A percentile compares a stretch with the other conserved stretches of the same genome.
These are phyloP conservation scores for Leishmania braziliensis DNA, from an alignment of 208 protist genomes.

Conservation along the genomic window DNA sequence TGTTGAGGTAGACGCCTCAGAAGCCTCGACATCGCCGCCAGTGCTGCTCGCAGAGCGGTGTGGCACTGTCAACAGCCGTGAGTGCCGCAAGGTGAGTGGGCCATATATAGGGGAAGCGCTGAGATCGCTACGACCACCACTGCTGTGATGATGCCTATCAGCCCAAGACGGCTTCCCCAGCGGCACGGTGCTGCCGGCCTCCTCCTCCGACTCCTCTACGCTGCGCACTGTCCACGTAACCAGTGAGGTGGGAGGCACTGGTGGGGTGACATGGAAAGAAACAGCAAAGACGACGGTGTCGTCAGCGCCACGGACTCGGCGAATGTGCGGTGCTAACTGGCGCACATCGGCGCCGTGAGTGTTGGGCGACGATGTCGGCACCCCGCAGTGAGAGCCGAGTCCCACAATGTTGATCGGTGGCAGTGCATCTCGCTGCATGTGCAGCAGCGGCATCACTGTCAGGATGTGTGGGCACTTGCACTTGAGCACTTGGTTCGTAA, in stretches of 20 bases:
- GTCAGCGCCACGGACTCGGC: slow-evolving; percentile 16
- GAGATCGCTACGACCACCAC: background rate
- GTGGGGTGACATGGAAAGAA: slow-evolving; percentile 54
- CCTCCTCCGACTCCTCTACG: background rate
- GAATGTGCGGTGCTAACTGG: slow-evolving; percentile 4
- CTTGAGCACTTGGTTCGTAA: slow-evolving; percentile 79
- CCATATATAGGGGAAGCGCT: background rate
- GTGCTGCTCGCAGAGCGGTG: background rate
- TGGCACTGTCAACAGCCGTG: slow-evolving; percentile 25
- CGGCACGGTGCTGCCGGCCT: background rate
- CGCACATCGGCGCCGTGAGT: background rate
- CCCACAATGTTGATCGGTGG: slow-evolving; percentile 63
- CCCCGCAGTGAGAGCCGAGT: slow-evolving; percentile 71
- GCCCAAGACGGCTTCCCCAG: background rate
- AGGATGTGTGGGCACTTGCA: slow-evolving; percentile 92
- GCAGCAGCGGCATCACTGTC: slow-evolving; percentile 79
- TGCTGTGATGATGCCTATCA: background rate
- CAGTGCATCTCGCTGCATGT: slow-evolving; percentile 52
- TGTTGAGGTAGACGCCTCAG: background rate
- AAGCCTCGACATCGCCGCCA: background rate
- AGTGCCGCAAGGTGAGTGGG: slow-evolving; percentile 35
- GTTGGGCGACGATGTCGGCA: slow-evolving; percentile 11
- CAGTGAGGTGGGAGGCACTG: slow-evolving; percentile 54
- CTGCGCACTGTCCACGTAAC: slow-evolving; percentile 60
- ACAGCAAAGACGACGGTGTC: slow-evolving; percentile 39